phyloP scores from a whole-genome alignment of 305 asterid species.

The Fraxinus albicans region DNA sequence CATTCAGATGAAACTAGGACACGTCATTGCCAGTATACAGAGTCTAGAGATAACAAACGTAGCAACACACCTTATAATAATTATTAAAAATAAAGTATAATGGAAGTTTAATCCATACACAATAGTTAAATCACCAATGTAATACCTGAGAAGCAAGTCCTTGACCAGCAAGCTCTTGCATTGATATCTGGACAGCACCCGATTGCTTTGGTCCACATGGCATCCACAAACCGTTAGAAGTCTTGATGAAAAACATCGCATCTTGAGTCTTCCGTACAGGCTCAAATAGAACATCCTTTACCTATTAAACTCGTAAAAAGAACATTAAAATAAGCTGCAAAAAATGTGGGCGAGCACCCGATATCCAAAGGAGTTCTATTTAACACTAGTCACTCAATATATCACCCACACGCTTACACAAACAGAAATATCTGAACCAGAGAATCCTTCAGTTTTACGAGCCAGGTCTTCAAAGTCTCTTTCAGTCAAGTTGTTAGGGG shows the following conservation, averaged over 20 bases:
- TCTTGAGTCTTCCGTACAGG: constrained; percentile 98
- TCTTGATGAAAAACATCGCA: constrained; percentile 70
- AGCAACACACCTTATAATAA: neutral
- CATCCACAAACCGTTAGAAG: constrained; percentile 59
- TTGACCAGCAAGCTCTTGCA: constrained; percentile 82
- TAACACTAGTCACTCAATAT: constrained; percentile 5
- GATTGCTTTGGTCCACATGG: constrained; percentile 94
- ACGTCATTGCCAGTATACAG: neutral
- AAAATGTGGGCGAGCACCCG: neutral
- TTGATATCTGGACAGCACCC: constrained; percentile 75
- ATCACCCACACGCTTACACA: constrained; percentile 61
- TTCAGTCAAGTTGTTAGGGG: constrained; percentile 84
- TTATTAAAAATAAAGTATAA: neutral
- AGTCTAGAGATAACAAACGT: neutral
- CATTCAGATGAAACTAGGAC: neutral
- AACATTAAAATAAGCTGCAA: neutral
- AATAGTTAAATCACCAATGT: neutral
- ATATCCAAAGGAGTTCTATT: neutral
- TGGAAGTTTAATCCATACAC: neutral
- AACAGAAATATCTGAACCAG: constrained; percentile 92
- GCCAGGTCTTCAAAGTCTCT: constrained; percentile 77
- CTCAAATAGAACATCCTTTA: constrained; percentile 90
- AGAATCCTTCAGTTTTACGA: constrained; percentile 87
- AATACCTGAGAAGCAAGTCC: constrained; percentile 85
- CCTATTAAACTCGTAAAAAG: constrained; percentile 42